Conservation (phyloP, 2,329 filamentous ascomycete genomes). For the Cryphonectria nitschkei region DNA sequence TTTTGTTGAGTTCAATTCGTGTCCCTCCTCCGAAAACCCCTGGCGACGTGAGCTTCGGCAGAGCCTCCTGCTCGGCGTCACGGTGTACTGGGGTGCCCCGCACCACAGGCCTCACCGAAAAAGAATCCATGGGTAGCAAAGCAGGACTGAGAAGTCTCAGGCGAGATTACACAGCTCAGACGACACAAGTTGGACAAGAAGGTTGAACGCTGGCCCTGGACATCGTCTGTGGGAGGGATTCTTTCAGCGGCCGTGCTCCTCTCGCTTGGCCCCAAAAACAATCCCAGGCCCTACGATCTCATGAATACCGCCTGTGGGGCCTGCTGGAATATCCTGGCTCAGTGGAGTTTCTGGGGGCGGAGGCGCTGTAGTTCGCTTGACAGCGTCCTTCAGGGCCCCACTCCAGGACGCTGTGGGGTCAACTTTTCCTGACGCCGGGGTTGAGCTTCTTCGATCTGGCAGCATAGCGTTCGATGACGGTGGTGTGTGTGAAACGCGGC, state of each 20-base stretch:
- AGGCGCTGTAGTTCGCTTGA: constrained; percentile 11
- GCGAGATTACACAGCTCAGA: not conserved
- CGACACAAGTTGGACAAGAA: not conserved
- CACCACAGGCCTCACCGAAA: not conserved
- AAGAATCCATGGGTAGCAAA: not conserved
- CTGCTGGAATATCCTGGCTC: constrained; percentile 4
- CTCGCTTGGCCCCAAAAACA: not conserved
- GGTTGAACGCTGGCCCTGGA: not conserved
- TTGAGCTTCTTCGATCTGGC: constrained; percentile 20
- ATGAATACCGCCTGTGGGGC: constrained; percentile 14
- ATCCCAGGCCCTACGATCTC: constrained; percentile 18
- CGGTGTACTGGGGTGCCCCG: not conserved
- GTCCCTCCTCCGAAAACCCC: not conserved
- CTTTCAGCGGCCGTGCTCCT: not conserved
- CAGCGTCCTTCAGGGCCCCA: not conserved
- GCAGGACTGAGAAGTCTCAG: not conserved
- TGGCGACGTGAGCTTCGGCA: not conserved
- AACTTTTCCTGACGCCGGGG: not conserved
- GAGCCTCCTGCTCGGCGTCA: not conserved
- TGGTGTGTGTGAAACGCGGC: constrained; percentile 25
- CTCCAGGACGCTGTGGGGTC: constrained; percentile 10
- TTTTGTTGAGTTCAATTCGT: constrained; percentile 6
- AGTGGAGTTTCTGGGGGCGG: constrained; percentile 20
- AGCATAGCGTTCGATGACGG: constrained; percentile 23
- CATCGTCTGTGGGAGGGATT: not conserved